phyloP scores from a whole-genome alignment of 208 protist species.

The Acanthamoeba sp. region DNA sequence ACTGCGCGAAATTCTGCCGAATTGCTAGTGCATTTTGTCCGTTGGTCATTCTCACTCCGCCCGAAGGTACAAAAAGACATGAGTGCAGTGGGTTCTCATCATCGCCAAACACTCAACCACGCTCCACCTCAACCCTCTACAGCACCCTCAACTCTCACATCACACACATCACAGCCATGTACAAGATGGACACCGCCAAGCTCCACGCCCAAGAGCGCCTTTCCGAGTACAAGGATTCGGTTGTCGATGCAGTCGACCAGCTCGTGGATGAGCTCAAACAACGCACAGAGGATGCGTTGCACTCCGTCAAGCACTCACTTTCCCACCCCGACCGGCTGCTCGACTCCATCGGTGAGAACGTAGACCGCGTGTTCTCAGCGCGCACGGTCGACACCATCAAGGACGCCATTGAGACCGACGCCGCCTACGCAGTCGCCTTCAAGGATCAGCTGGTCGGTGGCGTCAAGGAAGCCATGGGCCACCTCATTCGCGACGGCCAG shows the following conservation, averaged over 20 bases:
- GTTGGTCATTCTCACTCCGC: too few relatives aligned
- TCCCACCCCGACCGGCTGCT: not conserved
- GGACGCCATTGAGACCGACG: conserved; percentile 19
- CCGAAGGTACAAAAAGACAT: too few relatives aligned
- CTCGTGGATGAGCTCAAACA: conserved; percentile 20
- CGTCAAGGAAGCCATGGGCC: not conserved
- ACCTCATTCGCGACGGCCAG: not conserved
- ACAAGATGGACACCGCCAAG: conserved; percentile 10
- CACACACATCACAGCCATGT: not conserved
- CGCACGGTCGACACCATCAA: conserved; percentile 1
- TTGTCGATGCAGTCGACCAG: not conserved
- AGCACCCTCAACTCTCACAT: not conserved
- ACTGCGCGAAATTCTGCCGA: too few relatives aligned
- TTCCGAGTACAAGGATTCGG: not conserved
- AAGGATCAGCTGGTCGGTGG: not conserved
- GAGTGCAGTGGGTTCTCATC: too few relatives aligned
- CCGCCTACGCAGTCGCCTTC: not conserved
- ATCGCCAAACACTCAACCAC: too few relatives aligned
- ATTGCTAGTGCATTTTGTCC: too few relatives aligned
- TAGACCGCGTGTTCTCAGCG: not conserved
- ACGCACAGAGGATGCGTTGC: not conserved
- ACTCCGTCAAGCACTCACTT: not conserved
- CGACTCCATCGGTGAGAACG: not conserved
- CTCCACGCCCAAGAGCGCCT: conserved; percentile 5
- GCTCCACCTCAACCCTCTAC: too few relatives aligned